Evolutionary conservation across 2,329 filamentous ascomycete species (phyloP).

Genomic region (Stachybotrys chartarum): DNA sequence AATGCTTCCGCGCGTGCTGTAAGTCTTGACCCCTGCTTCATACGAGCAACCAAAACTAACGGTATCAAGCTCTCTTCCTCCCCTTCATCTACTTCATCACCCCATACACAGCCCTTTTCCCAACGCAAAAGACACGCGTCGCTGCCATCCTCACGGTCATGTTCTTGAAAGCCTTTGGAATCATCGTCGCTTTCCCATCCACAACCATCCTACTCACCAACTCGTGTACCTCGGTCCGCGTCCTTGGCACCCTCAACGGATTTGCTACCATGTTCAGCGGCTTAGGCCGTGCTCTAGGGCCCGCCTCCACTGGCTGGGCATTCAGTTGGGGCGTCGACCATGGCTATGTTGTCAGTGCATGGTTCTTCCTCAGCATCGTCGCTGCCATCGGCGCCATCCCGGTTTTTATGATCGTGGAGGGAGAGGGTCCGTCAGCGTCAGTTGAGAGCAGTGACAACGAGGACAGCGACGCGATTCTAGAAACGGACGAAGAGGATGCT

Average conservation of each 20-base stretch:
- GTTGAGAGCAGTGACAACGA: slow-evolving; percentile 25
- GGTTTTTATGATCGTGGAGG: slow-evolving; percentile 66
- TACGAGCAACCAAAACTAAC: neutral
- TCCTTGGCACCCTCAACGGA: slow-evolving; percentile 86
- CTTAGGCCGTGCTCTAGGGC: slow-evolving; percentile 71
- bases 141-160: slow-evolving; percentile 60
- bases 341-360: slow-evolving; percentile 73
- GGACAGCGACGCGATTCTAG: neutral
- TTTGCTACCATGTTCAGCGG: slow-evolving; percentile 79
- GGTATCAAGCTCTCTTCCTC: slow-evolving; percentile 49
- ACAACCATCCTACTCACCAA: slow-evolving; percentile 88
- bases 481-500: neutral
- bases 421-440: slow-evolving; percentile 52
- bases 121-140: slow-evolving; percentile 41
- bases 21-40: slow-evolving; percentile 12
- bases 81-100: slow-evolving; percentile 74
- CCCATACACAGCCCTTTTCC: slow-evolving; percentile 68
- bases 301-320: slow-evolving; percentile 61
- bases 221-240: slow-evolving; percentile 61
- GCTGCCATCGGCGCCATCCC: slow-evolving; percentile 61
- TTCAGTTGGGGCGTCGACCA: slow-evolving; percentile 71
- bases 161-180: slow-evolving; percentile 64
- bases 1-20: slow-evolving; percentile 62
- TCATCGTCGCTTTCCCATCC: slow-evolving; percentile 84
- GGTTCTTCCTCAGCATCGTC: slow-evolving; percentile 67